These are phyloP conservation scores for Malassezia sp. DNA, from an alignment of 1,284 basidiomycete species.

Conservation along the genomic window DNA sequence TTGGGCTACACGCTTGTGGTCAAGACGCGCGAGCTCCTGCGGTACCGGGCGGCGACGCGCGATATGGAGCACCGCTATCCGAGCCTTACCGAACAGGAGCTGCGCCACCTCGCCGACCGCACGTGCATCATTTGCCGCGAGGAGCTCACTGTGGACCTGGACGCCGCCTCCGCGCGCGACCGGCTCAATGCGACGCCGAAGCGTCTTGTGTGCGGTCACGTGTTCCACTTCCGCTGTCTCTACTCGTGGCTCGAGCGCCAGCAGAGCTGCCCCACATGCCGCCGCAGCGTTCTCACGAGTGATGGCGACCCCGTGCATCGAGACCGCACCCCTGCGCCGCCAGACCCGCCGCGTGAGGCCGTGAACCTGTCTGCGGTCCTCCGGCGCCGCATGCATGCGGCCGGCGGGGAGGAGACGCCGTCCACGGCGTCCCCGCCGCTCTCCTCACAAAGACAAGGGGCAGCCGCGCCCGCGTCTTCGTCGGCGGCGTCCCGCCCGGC, in stretches of 20 bases:
- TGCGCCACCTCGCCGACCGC: conserved; percentile 64
- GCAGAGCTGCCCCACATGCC: conserved; percentile 83
- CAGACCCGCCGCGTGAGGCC: too few species aligned
- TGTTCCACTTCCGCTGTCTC: conserved; percentile 96
- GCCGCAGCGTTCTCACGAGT: conserved; percentile 64
- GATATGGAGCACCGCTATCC: conserved; percentile 97
- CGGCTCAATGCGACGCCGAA: conserved; percentile 59
- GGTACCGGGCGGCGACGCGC: conserved; percentile 82
- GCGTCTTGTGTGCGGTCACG: conserved; percentile 86
- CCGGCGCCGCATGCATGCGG: too few species aligned
- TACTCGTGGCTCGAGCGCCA: conserved; percentile 95
- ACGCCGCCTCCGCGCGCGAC: background rate
- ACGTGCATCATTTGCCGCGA: conserved; percentile 99
- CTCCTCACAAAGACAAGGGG: too few species aligned
- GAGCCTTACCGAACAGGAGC: conserved; percentile 75
- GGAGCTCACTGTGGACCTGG: conserved; percentile 58
- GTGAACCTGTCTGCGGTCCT: too few species aligned
- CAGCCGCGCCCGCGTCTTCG: too few species aligned
- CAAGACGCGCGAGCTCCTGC: conserved; percentile 69
- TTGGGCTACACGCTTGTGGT: conserved; percentile 81
- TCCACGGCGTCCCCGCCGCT: too few species aligned
- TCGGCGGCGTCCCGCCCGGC: too few species aligned
- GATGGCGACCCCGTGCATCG: conserved; percentile 47
- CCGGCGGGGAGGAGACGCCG: too few species aligned
- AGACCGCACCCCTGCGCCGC: background rate